Evolutionary conservation across 495 filamentous ascomycete species (phyloP), one percentile per base, ranked within the genome.

Genomic region (Hypoxylon intermedium): DNA sequence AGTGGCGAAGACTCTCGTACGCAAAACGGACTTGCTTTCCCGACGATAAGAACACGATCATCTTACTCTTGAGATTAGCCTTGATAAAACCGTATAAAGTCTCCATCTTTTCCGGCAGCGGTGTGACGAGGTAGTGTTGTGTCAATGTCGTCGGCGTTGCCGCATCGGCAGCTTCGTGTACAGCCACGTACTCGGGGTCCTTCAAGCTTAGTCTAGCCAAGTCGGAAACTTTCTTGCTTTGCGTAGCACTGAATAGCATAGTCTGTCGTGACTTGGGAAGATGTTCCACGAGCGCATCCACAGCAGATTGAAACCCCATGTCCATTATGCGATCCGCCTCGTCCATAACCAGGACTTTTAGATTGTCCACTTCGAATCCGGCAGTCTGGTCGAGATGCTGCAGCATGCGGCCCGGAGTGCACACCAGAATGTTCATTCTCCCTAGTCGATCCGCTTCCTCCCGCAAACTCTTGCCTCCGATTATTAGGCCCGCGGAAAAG

Each of bases 311-410:
- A 71, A 99, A 99, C 9, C 94, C 94, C 92, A 97, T 95, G 71
- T 99, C 94, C 81, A 99, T 83, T 63, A 98, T 97, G 24, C 94
- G 84, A 69, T 99, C 94, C 3, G 94, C 94, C 69, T 99, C 94
- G 65, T 99, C 94, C 57, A 99, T 79, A 3, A 98, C 94, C 23
- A 99, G 80, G 72, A 98, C 89, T 73, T 95, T 89, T 46, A 99
- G 67, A 72, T 94, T 96, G 63, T 90, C 87, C 33, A 94, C 88
- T 48, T 95, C 92, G 64, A 99, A 90, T 26, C 86, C 84, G 5
- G 92, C 89, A 0, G 94, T 98, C 76, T 98, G 92, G 70, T 96
- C 92, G 71, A 99, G 77, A 74, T 99, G 94, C 72, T 99, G 95
- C 43, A 98, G 74, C 82, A 99, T 93, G 5, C 94, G 83, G 7